Conservation (phyloP, 129 eudicot species). For the Flaveria brownii region DNA sequence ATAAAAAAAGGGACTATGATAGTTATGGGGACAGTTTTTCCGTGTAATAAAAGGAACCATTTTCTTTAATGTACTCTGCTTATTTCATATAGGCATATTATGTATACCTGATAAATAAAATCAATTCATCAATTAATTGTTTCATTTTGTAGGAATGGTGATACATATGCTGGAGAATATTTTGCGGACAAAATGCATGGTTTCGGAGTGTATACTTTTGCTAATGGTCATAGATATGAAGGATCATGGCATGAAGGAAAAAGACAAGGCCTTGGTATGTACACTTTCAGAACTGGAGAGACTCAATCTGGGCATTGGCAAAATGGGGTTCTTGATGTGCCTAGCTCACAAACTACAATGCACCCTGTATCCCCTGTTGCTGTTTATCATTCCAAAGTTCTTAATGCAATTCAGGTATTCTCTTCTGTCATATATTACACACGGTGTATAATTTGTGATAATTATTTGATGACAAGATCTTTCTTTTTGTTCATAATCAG, state of each 20-base stretch:
- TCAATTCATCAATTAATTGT: background rate
- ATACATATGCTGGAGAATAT: constrained; percentile 89
- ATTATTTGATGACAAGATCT: background rate
- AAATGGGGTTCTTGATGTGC: constrained; percentile 82
- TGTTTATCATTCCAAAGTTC: constrained; percentile 91
- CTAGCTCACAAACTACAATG: constrained; percentile 73
- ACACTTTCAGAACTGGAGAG: constrained; percentile 88
- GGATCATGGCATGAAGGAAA: constrained; percentile 99
- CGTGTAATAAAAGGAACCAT: no score
- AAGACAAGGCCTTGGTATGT: constrained; percentile 97
- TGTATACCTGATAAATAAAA: background rate
- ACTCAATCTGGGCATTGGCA: constrained; percentile 97
- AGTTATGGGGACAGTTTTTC: background rate
- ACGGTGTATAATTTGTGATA: background rate
- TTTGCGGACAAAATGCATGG: constrained; percentile 99
- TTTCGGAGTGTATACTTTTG: constrained; percentile 88
- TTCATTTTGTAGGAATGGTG: constrained; percentile 68
- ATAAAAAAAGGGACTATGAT: background rate
- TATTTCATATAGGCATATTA: background rate
- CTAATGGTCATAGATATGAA: constrained; percentile 90
- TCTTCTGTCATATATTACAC: background rate
- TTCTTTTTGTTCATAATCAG: constrained; percentile 36
- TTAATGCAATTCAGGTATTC: constrained; percentile 83
- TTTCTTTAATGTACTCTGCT: background rate
- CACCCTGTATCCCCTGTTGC: constrained; percentile 86